Percentiles rank a stretch among this genome's conserved stretches.
Evolutionary conservation across 345 rosid genomes (phyloP).

Genomic region (Heritiera fomes): DNA sequence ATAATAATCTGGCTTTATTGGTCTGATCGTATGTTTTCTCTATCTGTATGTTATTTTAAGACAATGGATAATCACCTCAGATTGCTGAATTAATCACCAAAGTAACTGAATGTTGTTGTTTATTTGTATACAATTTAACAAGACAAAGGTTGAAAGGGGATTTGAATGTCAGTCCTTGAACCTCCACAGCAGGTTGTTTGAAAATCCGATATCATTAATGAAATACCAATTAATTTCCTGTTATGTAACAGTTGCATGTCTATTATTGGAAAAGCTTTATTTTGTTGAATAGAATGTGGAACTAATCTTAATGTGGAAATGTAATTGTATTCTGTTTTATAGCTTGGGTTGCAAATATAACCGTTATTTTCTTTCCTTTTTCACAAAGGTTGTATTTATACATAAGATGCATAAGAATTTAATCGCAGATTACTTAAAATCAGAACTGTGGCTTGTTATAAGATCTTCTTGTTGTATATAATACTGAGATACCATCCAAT

Average conservation of each 20-base stretch:
- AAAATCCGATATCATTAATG: not conserved
- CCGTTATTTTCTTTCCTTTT: not conserved
- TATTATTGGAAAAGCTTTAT: not conserved
- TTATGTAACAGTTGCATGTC: not conserved
- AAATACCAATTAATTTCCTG: not conserved
- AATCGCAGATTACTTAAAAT: slow-evolving; percentile 7
- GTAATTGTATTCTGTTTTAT: not conserved
- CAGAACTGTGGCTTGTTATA: not conserved
- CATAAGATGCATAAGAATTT: not conserved
- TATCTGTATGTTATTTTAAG: not conserved
- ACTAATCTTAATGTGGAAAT: not conserved
- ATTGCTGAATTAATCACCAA: not conserved
- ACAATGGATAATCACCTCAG: not conserved
- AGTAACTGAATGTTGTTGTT: not conserved
- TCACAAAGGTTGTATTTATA: not conserved
- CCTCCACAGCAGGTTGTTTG: not conserved
- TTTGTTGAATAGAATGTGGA: not conserved
- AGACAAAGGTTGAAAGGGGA: not conserved
- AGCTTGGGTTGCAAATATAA: not conserved
- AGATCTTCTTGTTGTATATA: slow-evolving; percentile 1
- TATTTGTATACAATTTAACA: not conserved
- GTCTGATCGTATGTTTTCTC: not conserved
- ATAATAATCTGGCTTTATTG: not conserved
- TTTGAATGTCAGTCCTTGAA: not conserved
- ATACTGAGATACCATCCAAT: not conserved